phyloP scores from a whole-genome alignment of 1,284 basidiomycete species.

The Pseudomicrostroma phylloplanum region DNA sequence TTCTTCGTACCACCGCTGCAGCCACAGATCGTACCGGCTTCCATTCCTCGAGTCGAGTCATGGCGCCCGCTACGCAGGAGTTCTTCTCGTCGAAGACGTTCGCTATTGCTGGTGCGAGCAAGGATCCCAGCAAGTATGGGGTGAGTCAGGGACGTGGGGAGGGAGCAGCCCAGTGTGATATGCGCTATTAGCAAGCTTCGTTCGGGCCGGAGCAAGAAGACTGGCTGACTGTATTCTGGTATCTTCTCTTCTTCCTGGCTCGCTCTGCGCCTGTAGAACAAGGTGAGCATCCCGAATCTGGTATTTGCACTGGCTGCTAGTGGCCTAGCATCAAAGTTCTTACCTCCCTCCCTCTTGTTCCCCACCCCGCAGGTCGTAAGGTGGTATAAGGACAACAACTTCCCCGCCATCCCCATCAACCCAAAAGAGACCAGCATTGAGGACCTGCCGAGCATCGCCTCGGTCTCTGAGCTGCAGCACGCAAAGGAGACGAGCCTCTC shows the following conservation, averaged over 20 bases:
- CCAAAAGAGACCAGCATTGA: constrained; percentile 38
- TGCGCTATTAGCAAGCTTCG: neutral
- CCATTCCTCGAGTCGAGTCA: neutral
- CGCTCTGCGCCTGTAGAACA: neutral
- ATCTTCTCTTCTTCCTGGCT: neutral
- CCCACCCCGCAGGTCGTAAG: constrained; percentile 29
- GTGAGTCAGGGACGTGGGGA: neutral
- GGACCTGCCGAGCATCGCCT: constrained; percentile 16
- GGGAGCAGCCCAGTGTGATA: neutral
- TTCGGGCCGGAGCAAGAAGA: neutral
- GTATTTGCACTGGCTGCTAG: neutral
- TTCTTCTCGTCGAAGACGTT: constrained; percentile 8
- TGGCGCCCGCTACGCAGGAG: constrained; percentile 5
- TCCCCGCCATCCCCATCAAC: constrained; percentile 40
- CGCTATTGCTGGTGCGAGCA: constrained; percentile 4
- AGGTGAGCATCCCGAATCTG: constrained; percentile 1
- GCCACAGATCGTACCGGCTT: no score
- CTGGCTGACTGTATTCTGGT: neutral
- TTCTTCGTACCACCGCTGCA: no score
- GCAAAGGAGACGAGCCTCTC: constrained; percentile 32
- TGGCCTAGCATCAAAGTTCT: neutral
- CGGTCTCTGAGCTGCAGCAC: constrained; percentile 15
- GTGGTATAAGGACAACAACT: constrained; percentile 37
- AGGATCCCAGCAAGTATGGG: constrained; percentile 6
- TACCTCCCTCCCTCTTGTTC: neutral